Evolutionary conservation across 1,284 basidiomycete species (phyloP).

Genomic region (Flammula alnicola): DNA sequence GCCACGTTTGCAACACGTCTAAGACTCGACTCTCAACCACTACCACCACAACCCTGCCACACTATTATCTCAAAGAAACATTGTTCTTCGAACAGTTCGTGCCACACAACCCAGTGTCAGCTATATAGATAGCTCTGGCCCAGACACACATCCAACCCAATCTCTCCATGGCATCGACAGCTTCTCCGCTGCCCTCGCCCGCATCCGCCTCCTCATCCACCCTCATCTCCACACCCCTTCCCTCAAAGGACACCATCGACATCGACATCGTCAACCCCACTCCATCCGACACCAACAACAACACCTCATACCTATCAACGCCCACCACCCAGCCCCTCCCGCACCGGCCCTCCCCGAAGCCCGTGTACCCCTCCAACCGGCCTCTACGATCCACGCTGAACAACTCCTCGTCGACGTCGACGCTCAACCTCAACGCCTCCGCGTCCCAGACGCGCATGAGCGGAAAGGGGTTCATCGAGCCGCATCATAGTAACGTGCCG

Average conservation of each 20-base stretch:
- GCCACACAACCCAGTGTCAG: no score
- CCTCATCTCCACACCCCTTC: conserved; percentile 7
- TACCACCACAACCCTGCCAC: no score
- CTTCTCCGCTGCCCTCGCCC: background rate
- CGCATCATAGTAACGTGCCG: conserved; percentile 17
- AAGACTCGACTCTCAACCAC: no score
- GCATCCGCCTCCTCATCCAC: conserved; percentile 14
- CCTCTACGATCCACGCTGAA: background rate
- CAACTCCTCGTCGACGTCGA: background rate
- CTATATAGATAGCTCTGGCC: no score
- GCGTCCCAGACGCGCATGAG: conserved; percentile 8
- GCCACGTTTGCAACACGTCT: no score
- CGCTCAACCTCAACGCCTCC: background rate
- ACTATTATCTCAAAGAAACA: no score
- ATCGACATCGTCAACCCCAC: background rate
- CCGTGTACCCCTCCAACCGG: background rate
- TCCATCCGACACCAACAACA: background rate
- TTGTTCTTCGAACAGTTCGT: no score
- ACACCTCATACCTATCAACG: no score
- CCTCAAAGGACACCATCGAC: background rate
- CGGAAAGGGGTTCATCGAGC: conserved; percentile 16
- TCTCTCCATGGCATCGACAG: background rate
- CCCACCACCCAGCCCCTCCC: no score
- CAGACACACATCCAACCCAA: background rate
- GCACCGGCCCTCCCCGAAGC: background rate